Conservation (phyloP, 2,329 filamentous ascomycete species). For the Teratosphaeriaceae sp. region DNA sequence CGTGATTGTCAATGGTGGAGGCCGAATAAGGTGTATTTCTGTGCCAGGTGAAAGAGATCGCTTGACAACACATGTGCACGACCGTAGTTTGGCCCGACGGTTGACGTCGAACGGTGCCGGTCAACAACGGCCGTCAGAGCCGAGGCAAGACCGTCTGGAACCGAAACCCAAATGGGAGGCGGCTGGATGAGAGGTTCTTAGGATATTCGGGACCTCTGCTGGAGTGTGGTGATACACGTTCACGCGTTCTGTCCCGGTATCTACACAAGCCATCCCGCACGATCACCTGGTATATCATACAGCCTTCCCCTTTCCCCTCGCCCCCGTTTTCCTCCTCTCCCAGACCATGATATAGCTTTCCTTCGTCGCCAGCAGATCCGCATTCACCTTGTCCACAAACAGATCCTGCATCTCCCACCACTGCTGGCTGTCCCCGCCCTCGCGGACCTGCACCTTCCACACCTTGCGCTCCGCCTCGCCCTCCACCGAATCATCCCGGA, state of each 20-base stretch:
- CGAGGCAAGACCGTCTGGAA: neutral
- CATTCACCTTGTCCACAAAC: conserved; percentile 83
- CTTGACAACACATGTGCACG: no score
- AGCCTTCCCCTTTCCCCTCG: conserved; percentile 13
- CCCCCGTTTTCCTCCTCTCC: conserved; percentile 61
- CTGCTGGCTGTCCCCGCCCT: conserved; percentile 59
- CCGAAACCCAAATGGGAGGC: neutral
- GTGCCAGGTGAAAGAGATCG: no score
- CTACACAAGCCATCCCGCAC: neutral
- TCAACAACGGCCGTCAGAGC: neutral
- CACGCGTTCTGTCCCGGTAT: no score
- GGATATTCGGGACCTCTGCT: no score
- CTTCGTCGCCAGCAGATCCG: conserved; percentile 82
- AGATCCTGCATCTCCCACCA: conserved; percentile 95
- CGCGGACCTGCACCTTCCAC: conserved; percentile 86
- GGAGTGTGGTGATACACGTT: no score
- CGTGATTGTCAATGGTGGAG: neutral
- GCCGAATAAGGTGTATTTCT: no score
- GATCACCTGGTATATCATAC: neutral
- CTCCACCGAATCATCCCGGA: conserved; percentile 73
- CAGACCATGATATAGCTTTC: conserved; percentile 96
- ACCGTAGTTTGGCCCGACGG: neutral
- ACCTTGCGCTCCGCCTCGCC: conserved; percentile 88
- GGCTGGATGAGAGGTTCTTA: no score
- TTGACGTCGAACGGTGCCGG: neutral